Evolutionary conservation across 192 early-diverging fungal species (phyloP).

Genomic region (Glomus cerebriforme): DNA sequence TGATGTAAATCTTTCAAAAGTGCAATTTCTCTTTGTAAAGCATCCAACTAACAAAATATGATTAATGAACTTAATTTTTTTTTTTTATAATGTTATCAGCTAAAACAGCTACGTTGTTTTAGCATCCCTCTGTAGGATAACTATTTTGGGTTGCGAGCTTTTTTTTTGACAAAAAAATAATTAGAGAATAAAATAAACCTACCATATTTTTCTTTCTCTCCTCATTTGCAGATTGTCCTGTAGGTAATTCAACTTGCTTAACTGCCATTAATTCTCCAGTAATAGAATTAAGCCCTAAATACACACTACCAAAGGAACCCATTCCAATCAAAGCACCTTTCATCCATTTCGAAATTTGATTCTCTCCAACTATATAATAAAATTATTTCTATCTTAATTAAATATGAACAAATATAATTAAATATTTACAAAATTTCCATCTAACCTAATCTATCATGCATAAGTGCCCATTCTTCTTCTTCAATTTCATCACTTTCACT

Average conservation of each 20-base stretch:
- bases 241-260: slow-evolving; percentile 89
- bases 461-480: slow-evolving; percentile 32
- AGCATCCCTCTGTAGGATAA: too few relatives aligned
- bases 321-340: slow-evolving; percentile 89
- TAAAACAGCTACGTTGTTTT: too few relatives aligned
- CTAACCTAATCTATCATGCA: background rate
- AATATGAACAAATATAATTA: background rate
- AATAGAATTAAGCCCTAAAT: slow-evolving; percentile 86
- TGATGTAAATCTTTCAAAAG: slow-evolving; percentile 89
- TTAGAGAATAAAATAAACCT: background rate
- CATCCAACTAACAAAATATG: slow-evolving; percentile 53
- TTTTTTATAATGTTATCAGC: too few relatives aligned
- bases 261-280: slow-evolving; percentile 95
- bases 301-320: slow-evolving; percentile 97
- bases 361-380: background rate
- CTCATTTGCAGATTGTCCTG: slow-evolving; percentile 67
- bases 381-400: too few relatives aligned
- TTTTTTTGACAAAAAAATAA: background rate
- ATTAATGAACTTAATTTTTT: background rate
- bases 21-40: slow-evolving; percentile 86
- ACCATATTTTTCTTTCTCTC: slow-evolving; percentile 76
- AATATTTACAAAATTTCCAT: background rate
- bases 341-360: slow-evolving; percentile 64
- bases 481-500: background rate
- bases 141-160: too few relatives aligned